phyloP scores from a whole-genome alignment of 345 rosid genomes.

The Brassica rapa region DNA sequence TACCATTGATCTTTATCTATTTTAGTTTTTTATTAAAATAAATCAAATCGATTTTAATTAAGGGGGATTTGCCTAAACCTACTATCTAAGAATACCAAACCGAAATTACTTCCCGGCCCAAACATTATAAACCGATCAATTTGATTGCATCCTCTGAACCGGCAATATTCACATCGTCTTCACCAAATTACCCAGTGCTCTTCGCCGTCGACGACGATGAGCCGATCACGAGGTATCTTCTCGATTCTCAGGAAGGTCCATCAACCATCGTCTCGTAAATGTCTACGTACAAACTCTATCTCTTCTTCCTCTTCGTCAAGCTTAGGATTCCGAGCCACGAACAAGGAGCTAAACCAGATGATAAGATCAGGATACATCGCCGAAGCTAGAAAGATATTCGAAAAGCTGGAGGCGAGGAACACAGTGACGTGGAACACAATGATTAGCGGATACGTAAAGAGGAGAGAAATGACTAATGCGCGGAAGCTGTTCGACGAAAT shows the following conservation, averaged over 20 bases:
- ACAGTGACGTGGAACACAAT: constrained; percentile 70
- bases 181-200: neutral
- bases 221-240: constrained; percentile 3
- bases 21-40: too few species aligned
- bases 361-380: constrained; percentile 46
- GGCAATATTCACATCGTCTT: too few species aligned
- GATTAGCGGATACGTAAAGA: constrained; percentile 56
- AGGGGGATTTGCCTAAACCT: too few species aligned
- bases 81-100: too few species aligned
- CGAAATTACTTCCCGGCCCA: too few species aligned
- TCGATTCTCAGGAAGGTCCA: constrained; percentile 5
- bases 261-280: neutral
- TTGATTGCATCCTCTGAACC: too few species aligned
- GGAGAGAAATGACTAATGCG: constrained; percentile 49
- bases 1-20: too few species aligned
- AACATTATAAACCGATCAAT: too few species aligned
- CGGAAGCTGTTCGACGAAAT: constrained; percentile 63
- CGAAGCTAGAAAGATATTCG: constrained; percentile 60
- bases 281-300: constrained; percentile 7
- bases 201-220: constrained; percentile 36
- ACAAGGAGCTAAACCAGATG: constrained; percentile 52
- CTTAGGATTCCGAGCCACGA: constrained; percentile 39
- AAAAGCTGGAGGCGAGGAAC: constrained; percentile 41
- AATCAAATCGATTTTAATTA: too few species aligned
- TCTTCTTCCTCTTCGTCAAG: constrained; percentile 27